Percentiles rank a stretch among this genome's conserved stretches.
Evolutionary conservation across 495 filamentous ascomycete species (phyloP).

Genomic region (Penicillium pulvis): DNA sequence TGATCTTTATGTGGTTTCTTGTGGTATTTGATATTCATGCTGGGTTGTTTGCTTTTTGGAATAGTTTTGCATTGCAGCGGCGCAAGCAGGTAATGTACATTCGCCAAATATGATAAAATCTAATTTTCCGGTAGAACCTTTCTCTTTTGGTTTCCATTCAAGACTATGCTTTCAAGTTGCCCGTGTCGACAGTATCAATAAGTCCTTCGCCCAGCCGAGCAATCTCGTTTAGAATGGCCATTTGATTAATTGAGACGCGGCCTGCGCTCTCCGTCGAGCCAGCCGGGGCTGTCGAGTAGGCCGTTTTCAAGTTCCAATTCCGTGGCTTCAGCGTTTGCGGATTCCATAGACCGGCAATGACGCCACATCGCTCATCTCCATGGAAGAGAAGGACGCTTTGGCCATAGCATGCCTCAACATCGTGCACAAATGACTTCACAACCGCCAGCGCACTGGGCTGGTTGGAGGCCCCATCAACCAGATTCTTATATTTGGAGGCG

Average conservation of each 20-base stretch:
- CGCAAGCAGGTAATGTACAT: conserved; percentile 36
- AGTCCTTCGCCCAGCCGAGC: conserved; percentile 47
- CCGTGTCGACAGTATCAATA: conserved; percentile 42
- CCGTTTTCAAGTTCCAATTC: conserved; percentile 65
- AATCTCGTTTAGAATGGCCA: conserved; percentile 80
- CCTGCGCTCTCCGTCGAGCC: conserved; percentile 25
- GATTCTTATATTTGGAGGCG: conserved; percentile 69
- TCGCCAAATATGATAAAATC: conserved; percentile 20
- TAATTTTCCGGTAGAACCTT: conserved; percentile 12
- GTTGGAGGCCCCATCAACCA: conserved; percentile 35
- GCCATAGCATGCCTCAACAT: conserved; percentile 61
- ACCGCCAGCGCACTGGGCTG: conserved; percentile 38
- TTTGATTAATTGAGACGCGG: conserved; percentile 66
- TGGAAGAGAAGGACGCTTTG: conserved; percentile 75
- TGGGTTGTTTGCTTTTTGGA: conserved; percentile 22
- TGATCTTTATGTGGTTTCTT: conserved; percentile 20
- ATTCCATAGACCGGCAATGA: conserved; percentile 83
- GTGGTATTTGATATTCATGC: conserved; percentile 18
- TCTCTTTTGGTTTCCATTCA: background rate
- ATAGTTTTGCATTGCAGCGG: conserved; percentile 42
- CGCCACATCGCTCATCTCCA: conserved; percentile 52
- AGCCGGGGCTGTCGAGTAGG: conserved; percentile 65
- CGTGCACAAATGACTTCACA: conserved; percentile 54
- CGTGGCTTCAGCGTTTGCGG: conserved; percentile 56
- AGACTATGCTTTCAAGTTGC: background rate